Base-by-base conservation (phyloP, 2,329 filamentous ascomycete genomes). In the Epichloe baconii region DNA sequence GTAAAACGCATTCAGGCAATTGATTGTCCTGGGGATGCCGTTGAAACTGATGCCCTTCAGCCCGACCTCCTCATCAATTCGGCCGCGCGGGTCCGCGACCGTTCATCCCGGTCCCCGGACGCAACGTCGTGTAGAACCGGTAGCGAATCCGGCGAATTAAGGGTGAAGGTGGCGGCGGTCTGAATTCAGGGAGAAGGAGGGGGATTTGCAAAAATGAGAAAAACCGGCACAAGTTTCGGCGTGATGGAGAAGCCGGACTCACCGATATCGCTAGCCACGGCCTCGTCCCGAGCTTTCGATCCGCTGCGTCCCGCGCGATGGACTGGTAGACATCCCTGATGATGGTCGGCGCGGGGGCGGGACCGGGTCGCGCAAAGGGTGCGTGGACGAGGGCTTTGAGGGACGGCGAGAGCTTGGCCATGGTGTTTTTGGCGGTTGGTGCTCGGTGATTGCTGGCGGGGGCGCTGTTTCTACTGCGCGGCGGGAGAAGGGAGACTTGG, bases 21-120 rank as follows among this genome's bases (percentile, higher is more conserved):
- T 93, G 71, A 93, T 93, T 26, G 83, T 85, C 57, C 88, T 83
- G 2, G 88, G 87, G 58, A 93, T 87, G 56, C 85, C 85, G 69
- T 88, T 88, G 75, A 88, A 86, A 52, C 80, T 82, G 65, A 88
- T 87, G 66, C 83, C 87, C 65, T 88, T 88, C 55, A 88, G 73
- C 2, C 83, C 85, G 53, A 87, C 76, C 58, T 88, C 85, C 85
- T 80, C 72, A 88, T 86, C 52, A 86, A 73, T 63, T 87, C 84
- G 55, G 84, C 85, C 36, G 77, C 72, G 26, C 73, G 69, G 3
- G 77, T 68, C 5, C 56, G 49, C 55, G 44, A 26, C 31, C 11
- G 15, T 53, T 52, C 44, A 51, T 49, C 52, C 55, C 54, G 45
- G 54, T 59, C 50, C 6, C 59, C 48, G 4, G 67, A 59, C 11